These are phyloP conservation scores for Scytalidium sp. DNA, from an alignment of 2,329 filamentous ascomycete species.

Conservation along the genomic window DNA sequence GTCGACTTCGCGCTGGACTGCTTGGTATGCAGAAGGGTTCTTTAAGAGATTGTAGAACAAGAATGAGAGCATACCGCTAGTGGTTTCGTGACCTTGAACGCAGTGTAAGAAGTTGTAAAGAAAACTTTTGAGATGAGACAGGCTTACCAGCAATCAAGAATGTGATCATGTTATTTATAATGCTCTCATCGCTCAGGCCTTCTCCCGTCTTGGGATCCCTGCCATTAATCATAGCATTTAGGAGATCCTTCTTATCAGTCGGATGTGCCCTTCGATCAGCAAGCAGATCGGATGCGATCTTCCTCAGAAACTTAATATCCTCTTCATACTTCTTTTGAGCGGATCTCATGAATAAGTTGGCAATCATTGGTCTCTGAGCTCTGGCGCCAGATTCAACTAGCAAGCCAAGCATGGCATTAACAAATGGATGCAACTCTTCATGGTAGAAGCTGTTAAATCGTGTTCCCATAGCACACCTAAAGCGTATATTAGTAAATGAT, in stretches of 20 bases:
- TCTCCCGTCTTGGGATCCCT: constrained; percentile 63
- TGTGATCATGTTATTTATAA: constrained; percentile 67
- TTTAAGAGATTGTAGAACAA: constrained; percentile 47
- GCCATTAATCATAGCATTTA: constrained; percentile 65
- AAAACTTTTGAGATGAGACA: neutral
- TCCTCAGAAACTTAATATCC: constrained; percentile 52
- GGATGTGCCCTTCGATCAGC: constrained; percentile 53
- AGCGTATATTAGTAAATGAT: constrained; percentile 65
- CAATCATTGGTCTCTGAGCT: constrained; percentile 41
- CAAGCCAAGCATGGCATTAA: constrained; percentile 64
- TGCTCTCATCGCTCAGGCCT: constrained; percentile 55
- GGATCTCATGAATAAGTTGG: constrained; percentile 44
- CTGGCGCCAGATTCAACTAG: constrained; percentile 54
- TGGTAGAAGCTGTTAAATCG: constrained; percentile 76
- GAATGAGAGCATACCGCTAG: constrained; percentile 48
- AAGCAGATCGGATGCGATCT: constrained; percentile 56
- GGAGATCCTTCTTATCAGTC: constrained; percentile 59
- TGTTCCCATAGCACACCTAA: constrained; percentile 54
- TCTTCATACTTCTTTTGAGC: constrained; percentile 42
- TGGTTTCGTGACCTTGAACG: constrained; percentile 61
- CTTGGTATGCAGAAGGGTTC: constrained; percentile 39
- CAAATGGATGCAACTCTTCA: constrained; percentile 65
- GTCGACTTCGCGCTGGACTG: constrained; percentile 50
- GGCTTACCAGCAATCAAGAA: constrained; percentile 59
- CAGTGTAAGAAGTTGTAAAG: constrained; percentile 12